phyloP scores from a whole-genome alignment of 2,329 filamentous ascomycete genomes.

The Colletotrichum sp. region DNA sequence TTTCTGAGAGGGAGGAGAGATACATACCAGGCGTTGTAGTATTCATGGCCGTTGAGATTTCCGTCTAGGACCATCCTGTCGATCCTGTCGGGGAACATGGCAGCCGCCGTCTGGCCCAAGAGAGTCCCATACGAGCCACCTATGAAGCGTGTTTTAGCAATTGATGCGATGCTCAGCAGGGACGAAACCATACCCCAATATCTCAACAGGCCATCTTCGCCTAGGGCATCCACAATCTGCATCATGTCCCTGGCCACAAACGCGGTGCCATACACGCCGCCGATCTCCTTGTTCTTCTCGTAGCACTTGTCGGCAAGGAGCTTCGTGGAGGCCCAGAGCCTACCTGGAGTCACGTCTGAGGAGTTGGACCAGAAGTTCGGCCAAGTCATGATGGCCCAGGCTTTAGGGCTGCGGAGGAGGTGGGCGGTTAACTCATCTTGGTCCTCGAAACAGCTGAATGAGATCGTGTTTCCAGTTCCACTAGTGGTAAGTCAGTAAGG shows the following conservation, averaged over 20 bases:
- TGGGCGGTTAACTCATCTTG: background rate
- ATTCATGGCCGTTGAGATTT: constrained; percentile 34
- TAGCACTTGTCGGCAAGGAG: constrained; percentile 26
- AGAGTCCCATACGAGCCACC: constrained; percentile 43
- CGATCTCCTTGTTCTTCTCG: constrained; percentile 28
- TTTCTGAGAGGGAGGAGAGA: background rate
- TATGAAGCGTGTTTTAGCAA: background rate
- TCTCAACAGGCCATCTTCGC: constrained; percentile 42
- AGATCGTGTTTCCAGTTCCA: constrained; percentile 29
- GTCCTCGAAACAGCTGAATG: constrained; percentile 27
- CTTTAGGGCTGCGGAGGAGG: background rate
- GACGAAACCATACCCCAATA: constrained; percentile 38
- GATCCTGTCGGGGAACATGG: constrained; percentile 43
- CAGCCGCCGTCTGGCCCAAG: constrained; percentile 39
- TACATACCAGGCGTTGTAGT: constrained; percentile 28
- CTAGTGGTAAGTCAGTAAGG: constrained; percentile 5
- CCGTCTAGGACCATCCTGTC: constrained; percentile 37
- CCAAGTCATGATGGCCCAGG: background rate
- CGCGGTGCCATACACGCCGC: constrained; percentile 42
- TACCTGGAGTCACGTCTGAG: constrained; percentile 19
- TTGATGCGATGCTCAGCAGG: background rate
- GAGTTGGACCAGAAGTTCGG: background rate
- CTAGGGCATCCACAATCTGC: constrained; percentile 40
- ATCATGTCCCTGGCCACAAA: constrained; percentile 50
- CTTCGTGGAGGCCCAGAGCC: constrained; percentile 26